Base-by-base conservation (phyloP, 768 basidiomycete genomes). In the Auriscalpium orientale region DNA sequence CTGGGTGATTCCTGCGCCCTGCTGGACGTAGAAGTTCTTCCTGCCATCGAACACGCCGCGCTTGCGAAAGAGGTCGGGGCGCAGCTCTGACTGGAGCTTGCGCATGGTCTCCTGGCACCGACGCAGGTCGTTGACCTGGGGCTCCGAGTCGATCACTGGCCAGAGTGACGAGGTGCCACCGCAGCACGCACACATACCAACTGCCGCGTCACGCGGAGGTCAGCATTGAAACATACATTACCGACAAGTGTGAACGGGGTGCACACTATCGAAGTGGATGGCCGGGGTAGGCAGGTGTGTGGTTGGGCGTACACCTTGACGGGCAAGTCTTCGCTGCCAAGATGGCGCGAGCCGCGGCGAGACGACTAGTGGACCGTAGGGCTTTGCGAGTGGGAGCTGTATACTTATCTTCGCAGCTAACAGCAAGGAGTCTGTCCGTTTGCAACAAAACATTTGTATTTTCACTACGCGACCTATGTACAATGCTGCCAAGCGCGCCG, bases 1-100 rank as follows among this genome's bases (percentile, higher is more conserved):
- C 51, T 59, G 15, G 56, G 55, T 2, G 56, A 15, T 3, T 46
- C 55, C 15, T 57, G 58, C 3, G 51, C 5, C 58, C 56, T 47
- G 36, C 58, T 8, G 58, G 53, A 43, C 18, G 45, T 53, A 59
- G 48, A 59, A 12, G n/a, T 59, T 59, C 34, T 59, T 59, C 56
- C 57, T 58, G 9, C 58, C 58, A 9, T 59, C 58, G 12, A 34
- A 59, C 28, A 58, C 57, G 1, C 56, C 58, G 28, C 58, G 58
- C 2, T 56, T 56, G 15, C 54, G 57, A 49, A 59, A 59, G 35
- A 59, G 51, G 0, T 49, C 33, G 0, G 58, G 58, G 2, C 44
- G 51, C 0, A 56, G 45, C 20, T 58, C 53, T 28, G 37, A 58
- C 21, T 59, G 58, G 36, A 59, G 10, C 7, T 53, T 56, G 21